Percentiles rank a stretch among this genome's conserved stretches.
Conservation (phyloP, 2,329 filamentous ascomycete genomes). For the Beauveria sp. region DNA sequence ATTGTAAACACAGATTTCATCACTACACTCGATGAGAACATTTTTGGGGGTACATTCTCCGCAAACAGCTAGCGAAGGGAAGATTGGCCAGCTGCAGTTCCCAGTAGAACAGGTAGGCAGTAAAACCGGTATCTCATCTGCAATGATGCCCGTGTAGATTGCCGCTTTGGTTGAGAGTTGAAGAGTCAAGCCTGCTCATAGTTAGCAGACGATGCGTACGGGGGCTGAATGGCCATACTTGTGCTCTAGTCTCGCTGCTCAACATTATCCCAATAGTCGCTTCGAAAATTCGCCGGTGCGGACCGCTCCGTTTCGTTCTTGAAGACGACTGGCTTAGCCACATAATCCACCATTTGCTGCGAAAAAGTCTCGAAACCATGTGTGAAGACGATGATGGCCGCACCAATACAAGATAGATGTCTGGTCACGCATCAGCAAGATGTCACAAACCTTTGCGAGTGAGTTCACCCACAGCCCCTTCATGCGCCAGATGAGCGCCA, state of each 20-base stretch:
- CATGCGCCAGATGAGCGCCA: conserved; percentile 28
- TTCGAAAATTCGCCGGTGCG: conserved; percentile 23
- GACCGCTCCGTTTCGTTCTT: conserved; percentile 14
- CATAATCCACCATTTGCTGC: conserved; percentile 29
- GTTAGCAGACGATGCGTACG: neutral
- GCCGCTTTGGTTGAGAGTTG: conserved; percentile 30
- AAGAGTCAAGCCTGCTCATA: conserved; percentile 15
- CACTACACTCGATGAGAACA: conserved; percentile 16
- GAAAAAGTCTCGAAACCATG: conserved; percentile 33
- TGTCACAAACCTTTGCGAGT: neutral
- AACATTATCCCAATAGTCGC: conserved; percentile 29
- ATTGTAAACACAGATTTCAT: conserved; percentile 22
- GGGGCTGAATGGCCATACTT: neutral
- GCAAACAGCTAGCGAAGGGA: conserved; percentile 30
- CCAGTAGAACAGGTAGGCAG: conserved; percentile 22
- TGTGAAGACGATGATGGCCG: conserved; percentile 26
- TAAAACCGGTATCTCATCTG: conserved; percentile 20
- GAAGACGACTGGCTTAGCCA: conserved; percentile 19
- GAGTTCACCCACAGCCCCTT: conserved; percentile 22
- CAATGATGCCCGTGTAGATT: conserved; percentile 30
- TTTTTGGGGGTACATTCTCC: conserved; percentile 21
- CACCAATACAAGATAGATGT: conserved; percentile 31
- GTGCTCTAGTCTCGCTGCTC: conserved; percentile 16
- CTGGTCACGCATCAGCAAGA: conserved; percentile 15
- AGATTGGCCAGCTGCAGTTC: conserved; percentile 29